A percentile compares a stretch with the other conserved stretches of the same genome.
Conservation (phyloP, 192 early-diverging fungal genomes). For the Coemansia sp. region DNA sequence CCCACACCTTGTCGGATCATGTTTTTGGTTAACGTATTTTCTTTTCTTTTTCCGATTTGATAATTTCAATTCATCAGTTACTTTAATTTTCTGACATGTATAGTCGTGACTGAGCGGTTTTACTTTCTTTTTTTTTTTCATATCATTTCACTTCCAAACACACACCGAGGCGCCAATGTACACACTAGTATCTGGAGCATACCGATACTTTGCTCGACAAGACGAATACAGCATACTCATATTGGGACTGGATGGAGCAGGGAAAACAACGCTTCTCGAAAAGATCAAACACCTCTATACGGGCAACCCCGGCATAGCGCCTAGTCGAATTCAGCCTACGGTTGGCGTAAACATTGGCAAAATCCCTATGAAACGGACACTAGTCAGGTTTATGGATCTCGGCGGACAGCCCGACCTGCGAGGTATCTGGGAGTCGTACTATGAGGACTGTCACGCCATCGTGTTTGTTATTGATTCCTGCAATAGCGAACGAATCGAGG, state of each 20-base stretch:
- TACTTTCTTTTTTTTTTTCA: not conserved
- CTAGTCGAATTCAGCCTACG: conserved; percentile 91
- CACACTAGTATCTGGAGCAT: conserved; percentile 85
- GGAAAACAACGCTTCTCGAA: conserved; percentile 96
- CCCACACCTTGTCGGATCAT: not conserved
- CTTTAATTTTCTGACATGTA: not conserved
- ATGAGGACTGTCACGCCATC: conserved; percentile 87
- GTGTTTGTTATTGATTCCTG: conserved; percentile 92
- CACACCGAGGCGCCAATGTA: conserved; percentile 64
- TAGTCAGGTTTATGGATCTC: conserved; percentile 91
- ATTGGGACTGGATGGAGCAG: conserved; percentile 94
- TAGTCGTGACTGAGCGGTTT: not conserved
- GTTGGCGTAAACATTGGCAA: conserved; percentile 87
- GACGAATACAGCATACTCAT: conserved; percentile 97
- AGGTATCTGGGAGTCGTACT: conserved; percentile 92
- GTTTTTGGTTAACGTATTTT: not conserved
- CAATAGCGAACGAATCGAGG: conserved; percentile 69
- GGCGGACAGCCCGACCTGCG: conserved; percentile 89
- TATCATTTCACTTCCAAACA: not conserved
- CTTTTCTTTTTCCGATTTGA: not conserved
- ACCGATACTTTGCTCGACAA: conserved; percentile 81
- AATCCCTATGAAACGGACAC: conserved; percentile 9
- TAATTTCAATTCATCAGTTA: not conserved
- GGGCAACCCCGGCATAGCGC: conserved; percentile 68
- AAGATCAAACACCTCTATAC: conserved; percentile 80